A percentile compares a stretch with the other conserved stretches of the same genome.
Conservation (phyloP, 495 filamentous ascomycete genomes). For the Tuber melanosporum region DNA sequence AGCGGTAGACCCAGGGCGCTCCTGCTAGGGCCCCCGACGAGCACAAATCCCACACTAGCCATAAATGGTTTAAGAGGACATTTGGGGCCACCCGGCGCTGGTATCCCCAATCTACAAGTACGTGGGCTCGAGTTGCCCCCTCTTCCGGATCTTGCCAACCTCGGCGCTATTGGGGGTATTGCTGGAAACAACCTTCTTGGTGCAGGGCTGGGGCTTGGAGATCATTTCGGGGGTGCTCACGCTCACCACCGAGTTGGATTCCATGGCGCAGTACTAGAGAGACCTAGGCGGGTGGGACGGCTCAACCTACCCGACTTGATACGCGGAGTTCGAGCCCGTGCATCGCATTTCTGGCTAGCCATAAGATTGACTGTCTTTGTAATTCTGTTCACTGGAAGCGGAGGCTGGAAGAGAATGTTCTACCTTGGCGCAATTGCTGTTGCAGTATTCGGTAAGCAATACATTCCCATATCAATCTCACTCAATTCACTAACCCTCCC, state of each 20-base stretch:
- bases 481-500: neutral
- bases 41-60: conserved; percentile 17
- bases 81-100: conserved; percentile 11
- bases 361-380: conserved; percentile 38
- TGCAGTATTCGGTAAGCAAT: conserved; percentile 34
- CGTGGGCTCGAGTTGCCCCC: conserved; percentile 22
- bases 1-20: conserved; percentile 27
- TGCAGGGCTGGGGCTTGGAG: conserved; percentile 18
- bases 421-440: conserved; percentile 34
- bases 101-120: conserved; percentile 19
- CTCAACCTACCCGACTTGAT: conserved; percentile 28
- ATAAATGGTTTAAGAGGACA: conserved; percentile 18
- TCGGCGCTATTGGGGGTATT: conserved; percentile 7
- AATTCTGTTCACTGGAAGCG: conserved; percentile 35
- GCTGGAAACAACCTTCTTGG: conserved; percentile 20
- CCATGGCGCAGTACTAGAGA: conserved; percentile 14
- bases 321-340: conserved; percentile 31
- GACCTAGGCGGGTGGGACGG: conserved; percentile 13
- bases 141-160: conserved; percentile 17
- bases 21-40: conserved; percentile 35
- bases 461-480: neutral
- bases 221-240: conserved; percentile 24
- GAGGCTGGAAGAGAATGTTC: conserved; percentile 37
- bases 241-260: conserved; percentile 8
- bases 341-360: conserved; percentile 39